These are phyloP conservation scores for Capillidium heterosporum DNA, from an alignment of 371 early-diverging fungal genomes.

Conservation along the genomic window DNA sequence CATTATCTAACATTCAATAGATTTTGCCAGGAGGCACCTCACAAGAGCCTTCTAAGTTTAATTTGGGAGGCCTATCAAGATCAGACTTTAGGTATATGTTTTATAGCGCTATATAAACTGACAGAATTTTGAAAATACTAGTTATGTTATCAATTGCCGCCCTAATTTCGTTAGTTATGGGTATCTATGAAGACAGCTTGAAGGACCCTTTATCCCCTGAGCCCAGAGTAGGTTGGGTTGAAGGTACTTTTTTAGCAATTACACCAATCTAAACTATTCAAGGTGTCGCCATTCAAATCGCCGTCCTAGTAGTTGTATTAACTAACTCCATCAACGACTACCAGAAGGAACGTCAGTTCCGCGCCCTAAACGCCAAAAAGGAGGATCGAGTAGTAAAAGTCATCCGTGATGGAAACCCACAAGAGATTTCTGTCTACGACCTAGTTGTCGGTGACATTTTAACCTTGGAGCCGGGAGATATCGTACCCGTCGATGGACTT, in stretches of 20 bases:
- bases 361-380: constrained; percentile 59
- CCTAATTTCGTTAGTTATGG: constrained; percentile 61
- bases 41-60: constrained; percentile 61
- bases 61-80: constrained; percentile 4
- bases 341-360: constrained; percentile 75
- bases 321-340: constrained; percentile 68
- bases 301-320: constrained; percentile 60
- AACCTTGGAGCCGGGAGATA: constrained; percentile 84
- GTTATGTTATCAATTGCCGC: constrained; percentile 65
- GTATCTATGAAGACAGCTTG: constrained; percentile 86
- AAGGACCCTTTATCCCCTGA: constrained; percentile 12
- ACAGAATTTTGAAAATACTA: constrained; percentile 10
- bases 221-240: too few species aligned
- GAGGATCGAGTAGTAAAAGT: constrained; percentile 59
- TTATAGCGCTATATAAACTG: too few species aligned
- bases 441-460: constrained; percentile 79
- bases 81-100: not conserved
- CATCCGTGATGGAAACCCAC: constrained; percentile 51
- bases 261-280: constrained; percentile 54
- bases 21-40: too few species aligned
- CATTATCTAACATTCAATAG: too few species aligned
- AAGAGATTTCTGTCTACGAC: constrained; percentile 70
- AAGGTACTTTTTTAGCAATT: too few species aligned
- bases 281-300: constrained; percentile 57
- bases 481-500: constrained; percentile 83